Percentiles rank a stretch among this genome's conserved stretches.
Evolutionary conservation across 176 grass and related monocot species (phyloP).

Genomic region (Carex pumila): DNA sequence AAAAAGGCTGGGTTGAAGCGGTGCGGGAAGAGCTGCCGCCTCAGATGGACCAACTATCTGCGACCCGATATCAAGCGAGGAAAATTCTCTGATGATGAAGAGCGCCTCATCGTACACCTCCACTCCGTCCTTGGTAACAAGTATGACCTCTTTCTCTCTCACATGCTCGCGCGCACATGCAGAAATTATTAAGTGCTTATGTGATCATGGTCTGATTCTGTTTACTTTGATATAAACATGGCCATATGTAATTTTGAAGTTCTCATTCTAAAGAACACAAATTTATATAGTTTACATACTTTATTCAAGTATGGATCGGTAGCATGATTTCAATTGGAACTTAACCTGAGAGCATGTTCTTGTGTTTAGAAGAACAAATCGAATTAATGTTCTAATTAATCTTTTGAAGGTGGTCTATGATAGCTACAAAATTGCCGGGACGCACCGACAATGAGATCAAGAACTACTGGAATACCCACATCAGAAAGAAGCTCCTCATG

Average conservation of each 20-base stretch:
- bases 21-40: slow-evolving; percentile 89
- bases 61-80: slow-evolving; percentile 80
- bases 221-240: not conserved
- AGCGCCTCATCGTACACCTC: slow-evolving; percentile 51
- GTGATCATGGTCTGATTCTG: not conserved
- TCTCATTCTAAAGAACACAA: not conserved
- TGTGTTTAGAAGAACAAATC: too few species aligned
- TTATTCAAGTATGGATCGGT: not conserved
- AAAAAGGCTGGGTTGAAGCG: slow-evolving; percentile 52
- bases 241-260: not conserved
- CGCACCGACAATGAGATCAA: slow-evolving; percentile 36
- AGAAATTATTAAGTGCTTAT: not conserved
- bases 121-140: slow-evolving; percentile 67
- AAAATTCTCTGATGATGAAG: slow-evolving; percentile 63
- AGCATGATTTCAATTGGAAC: not conserved
- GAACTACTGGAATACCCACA: slow-evolving; percentile 34
- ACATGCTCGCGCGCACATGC: not conserved
- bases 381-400: not conserved
- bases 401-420: slow-evolving; percentile 29
- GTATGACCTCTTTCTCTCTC: slow-evolving; percentile 14
- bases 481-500: slow-evolving; percentile 26
- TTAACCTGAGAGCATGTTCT: too few species aligned
- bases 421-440: slow-evolving; percentile 26
- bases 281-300: not conserved
- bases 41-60: slow-evolving; percentile 91